Conservation (phyloP, 2,329 filamentous ascomycete species). For the Xylaria polymorpha region DNA sequence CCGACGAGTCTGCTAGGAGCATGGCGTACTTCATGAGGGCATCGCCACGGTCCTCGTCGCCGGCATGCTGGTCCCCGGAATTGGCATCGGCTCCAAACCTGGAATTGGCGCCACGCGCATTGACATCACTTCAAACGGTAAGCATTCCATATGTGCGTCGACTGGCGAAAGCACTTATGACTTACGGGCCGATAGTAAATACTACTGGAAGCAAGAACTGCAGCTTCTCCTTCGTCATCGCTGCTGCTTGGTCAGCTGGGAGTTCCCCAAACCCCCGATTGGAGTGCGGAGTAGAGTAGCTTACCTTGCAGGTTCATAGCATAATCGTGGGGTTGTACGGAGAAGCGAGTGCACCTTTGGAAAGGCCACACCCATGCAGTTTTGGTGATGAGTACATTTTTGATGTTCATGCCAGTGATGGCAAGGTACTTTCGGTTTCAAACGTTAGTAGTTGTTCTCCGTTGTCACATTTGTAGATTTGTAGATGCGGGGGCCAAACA, state of each 20-base stretch:
- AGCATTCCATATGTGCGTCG: neutral
- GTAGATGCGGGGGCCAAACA: neutral
- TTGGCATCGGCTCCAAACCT: slow-evolving; percentile 28
- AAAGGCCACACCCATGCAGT: slow-evolving; percentile 78
- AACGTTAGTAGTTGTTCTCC: slow-evolving; percentile 53
- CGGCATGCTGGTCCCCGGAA: slow-evolving; percentile 34
- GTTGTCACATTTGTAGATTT: neutral
- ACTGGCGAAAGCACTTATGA: slow-evolving; percentile 2
- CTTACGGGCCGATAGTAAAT: slow-evolving; percentile 81
- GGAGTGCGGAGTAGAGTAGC: neutral
- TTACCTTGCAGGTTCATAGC: slow-evolving; percentile 76
- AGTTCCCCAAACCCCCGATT: neutral
- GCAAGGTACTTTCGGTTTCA: slow-evolving; percentile 84
- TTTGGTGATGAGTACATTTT: slow-evolving; percentile 81
- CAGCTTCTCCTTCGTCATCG: slow-evolving; percentile 90
- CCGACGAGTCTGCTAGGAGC: slow-evolving; percentile 72
- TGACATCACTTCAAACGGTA: slow-evolving; percentile 64
- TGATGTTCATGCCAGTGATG: slow-evolving; percentile 82
- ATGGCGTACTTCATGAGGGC: slow-evolving; percentile 85
- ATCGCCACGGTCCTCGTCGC: slow-evolving; percentile 64
- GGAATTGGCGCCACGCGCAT: slow-evolving; percentile 63
- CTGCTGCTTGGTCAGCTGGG: slow-evolving; percentile 51
- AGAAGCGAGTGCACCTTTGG: slow-evolving; percentile 71
- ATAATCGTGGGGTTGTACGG: slow-evolving; percentile 82
- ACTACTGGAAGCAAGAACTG: slow-evolving; percentile 85